Base-by-base conservation (phyloP, 805 yeast genomes). In the Candida anglica region DNA sequence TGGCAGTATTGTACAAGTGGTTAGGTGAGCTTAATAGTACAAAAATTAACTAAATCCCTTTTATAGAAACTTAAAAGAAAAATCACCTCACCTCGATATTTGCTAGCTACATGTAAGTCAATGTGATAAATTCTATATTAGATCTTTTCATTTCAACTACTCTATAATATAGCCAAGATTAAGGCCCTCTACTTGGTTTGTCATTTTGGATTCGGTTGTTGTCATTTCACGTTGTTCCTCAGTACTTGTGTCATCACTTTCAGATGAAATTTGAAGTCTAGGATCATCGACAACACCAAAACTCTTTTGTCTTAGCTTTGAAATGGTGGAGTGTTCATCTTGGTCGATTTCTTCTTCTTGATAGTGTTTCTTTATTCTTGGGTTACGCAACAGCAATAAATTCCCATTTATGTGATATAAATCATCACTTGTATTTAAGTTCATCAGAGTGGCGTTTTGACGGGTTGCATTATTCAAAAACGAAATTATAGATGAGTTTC, bases 1-100 rank as follows among this genome's bases (percentile, higher is more conserved):
- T 66, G 50, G 67, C 58, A 10, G 71, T 66, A 3, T 56, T 66
- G 36, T 66, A 48, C 37, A 69, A 66, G 43, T 66, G 71, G 70
- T 52, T 66, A 27, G 71, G 66, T 2, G 58, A 63, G 25, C 48
- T 63, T 29, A 56, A 58, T 36, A 32, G 44, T 9, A 35, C 34
- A 15, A 27, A 24, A 15, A 21, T 21, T n/a, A n/a, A n/a, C n/a
- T n/a, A n/a, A n/a, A n/a, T n/a, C n/a, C n/a, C n/a, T n/a, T n/a
- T n/a, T n/a, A n/a, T n/a, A n/a, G n/a, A n/a, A n/a, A n/a, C n/a
- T n/a, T n/a, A n/a, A n/a, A n/a, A n/a, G n/a, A n/a, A n/a, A n/a
- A n/a, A n/a, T n/a, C n/a, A n/a, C n/a, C n/a, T n/a, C n/a, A n/a
- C n/a, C n/a, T n/a, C n/a, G n/a, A n/a, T n/a, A n/a, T n/a, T n/a